Percentiles rank a stretch among this genome's conserved stretches.
Conservation (phyloP, 768 basidiomycete genomes). For the Pulveroboletus sp. region DNA sequence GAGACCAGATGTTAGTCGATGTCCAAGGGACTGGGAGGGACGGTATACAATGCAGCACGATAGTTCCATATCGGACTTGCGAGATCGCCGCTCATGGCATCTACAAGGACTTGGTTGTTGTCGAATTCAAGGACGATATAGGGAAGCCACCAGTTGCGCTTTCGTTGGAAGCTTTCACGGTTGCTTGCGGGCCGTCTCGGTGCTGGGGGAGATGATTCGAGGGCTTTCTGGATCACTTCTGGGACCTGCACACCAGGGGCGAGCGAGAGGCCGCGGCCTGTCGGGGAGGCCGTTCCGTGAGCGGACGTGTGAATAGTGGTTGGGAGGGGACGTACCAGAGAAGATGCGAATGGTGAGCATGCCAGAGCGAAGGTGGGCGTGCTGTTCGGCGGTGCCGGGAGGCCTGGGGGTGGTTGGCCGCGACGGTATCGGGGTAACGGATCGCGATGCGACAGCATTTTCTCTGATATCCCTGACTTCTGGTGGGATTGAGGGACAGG, state of each 20-base stretch:
- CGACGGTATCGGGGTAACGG: constrained; percentile 77
- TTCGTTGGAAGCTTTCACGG: constrained; percentile 88
- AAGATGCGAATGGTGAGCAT: constrained; percentile 96
- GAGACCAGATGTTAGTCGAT: constrained; percentile 3
- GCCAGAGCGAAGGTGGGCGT: constrained; percentile 69
- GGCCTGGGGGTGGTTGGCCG: constrained; percentile 75
- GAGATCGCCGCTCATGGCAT: constrained; percentile 94
- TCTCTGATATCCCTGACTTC: constrained; percentile 69
- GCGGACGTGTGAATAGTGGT: constrained; percentile 8
- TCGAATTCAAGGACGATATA: constrained; percentile 97
- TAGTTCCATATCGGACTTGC: constrained; percentile 92
- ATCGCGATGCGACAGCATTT: constrained; percentile 67
- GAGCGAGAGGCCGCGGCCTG: constrained; percentile 77
- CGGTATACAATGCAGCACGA: constrained; percentile 84
- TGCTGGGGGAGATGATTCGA: constrained; percentile 55
- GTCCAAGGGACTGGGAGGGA: background rate
- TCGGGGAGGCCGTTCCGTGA: background rate
- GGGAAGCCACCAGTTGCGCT: constrained; percentile 92
- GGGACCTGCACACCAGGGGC: constrained; percentile 77
- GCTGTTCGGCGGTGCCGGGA: constrained; percentile 42
- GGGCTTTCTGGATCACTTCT: constrained; percentile 76
- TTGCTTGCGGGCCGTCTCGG: constrained; percentile 59
- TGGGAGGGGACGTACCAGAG: constrained; percentile 54
- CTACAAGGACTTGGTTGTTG: constrained; percentile 95
- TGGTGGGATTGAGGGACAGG: constrained; percentile 23